phyloP scores from a whole-genome alignment of 176 grass and related monocot species.

The Pharus latifolius region DNA sequence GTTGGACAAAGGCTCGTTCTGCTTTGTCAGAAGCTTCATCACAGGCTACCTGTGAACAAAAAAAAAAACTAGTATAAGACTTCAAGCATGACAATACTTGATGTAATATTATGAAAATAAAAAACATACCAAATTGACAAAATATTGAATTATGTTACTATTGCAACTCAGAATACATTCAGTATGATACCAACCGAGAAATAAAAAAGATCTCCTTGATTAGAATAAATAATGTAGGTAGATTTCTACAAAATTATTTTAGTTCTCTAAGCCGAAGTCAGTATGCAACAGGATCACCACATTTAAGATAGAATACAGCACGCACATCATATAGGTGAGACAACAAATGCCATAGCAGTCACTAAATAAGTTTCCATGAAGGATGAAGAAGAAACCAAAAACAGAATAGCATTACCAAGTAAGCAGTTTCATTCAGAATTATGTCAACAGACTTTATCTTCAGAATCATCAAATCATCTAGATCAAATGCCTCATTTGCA shows the following conservation, averaged over 20 bases:
- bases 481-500: too few relatives aligned
- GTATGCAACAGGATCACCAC: neutral
- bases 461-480: too few relatives aligned
- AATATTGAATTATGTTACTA: neutral
- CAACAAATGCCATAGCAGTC: neutral
- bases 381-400: neutral
- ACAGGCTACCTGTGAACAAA: slow-evolving; percentile 44
- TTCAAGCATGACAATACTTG: neutral
- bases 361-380: too few relatives aligned
- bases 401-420: too few relatives aligned
- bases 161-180: neutral
- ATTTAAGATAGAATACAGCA: neutral
- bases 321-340: neutral
- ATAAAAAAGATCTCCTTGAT: neutral
- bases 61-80: neutral
- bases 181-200: neutral
- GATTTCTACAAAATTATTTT: neutral
- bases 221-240: neutral
- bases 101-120: neutral
- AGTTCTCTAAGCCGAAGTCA: neutral
- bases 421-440: too few relatives aligned
- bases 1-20: slow-evolving; percentile 65
- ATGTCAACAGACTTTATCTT: too few relatives aligned
- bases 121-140: neutral
- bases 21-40: slow-evolving; percentile 55